These are phyloP conservation scores for Piper longum DNA, from an alignment of 164 flowering plant genomes.

Conservation along the genomic window DNA sequence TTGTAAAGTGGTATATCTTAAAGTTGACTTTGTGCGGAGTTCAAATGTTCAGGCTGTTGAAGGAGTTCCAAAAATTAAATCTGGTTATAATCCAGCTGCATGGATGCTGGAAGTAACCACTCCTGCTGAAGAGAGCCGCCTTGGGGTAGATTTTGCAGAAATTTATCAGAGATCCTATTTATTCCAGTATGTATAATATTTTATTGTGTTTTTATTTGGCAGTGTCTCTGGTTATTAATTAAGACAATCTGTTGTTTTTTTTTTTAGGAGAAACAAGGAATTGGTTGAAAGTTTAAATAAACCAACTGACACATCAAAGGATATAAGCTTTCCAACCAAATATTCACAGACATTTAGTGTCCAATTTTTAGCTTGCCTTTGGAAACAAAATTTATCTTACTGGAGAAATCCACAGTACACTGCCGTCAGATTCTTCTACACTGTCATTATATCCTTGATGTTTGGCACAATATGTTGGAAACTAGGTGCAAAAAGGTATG, in stretches of 20 bases:
- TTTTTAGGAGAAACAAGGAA: slow-evolving; percentile 41
- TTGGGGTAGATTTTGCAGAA: slow-evolving; percentile 15
- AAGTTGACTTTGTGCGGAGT: background rate
- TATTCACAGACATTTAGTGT: slow-evolving; percentile 46
- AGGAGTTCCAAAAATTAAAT: slow-evolving; percentile 54
- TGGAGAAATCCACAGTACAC: slow-evolving; percentile 92
- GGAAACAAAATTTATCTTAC: slow-evolving; percentile 87
- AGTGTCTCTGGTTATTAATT: background rate
- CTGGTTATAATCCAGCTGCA: slow-evolving; percentile 29
- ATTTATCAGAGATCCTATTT: slow-evolving; percentile 4
- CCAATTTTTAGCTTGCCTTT: slow-evolving; percentile 64
- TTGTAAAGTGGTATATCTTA: background rate
- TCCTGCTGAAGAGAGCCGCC: slow-evolving; percentile 9
- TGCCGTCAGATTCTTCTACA: slow-evolving; percentile 54
- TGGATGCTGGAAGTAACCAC: slow-evolving; percentile 20
- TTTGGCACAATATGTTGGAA: slow-evolving; percentile 71
- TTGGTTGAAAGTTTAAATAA: slow-evolving; percentile 43
- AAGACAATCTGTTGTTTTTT: background rate
- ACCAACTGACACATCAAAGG: slow-evolving; percentile 42
- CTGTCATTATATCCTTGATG: slow-evolving; percentile 47
- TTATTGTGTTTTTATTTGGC: background rate
- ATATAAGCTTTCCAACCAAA: slow-evolving; percentile 42
- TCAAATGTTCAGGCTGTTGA: slow-evolving; percentile 6
- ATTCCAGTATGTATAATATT: slow-evolving; percentile 6
- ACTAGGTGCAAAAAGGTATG: slow-evolving; percentile 48